phyloP scores from a whole-genome alignment of 108 stramenopile genomes.

The Fragilariopsis cylindrus region DNA sequence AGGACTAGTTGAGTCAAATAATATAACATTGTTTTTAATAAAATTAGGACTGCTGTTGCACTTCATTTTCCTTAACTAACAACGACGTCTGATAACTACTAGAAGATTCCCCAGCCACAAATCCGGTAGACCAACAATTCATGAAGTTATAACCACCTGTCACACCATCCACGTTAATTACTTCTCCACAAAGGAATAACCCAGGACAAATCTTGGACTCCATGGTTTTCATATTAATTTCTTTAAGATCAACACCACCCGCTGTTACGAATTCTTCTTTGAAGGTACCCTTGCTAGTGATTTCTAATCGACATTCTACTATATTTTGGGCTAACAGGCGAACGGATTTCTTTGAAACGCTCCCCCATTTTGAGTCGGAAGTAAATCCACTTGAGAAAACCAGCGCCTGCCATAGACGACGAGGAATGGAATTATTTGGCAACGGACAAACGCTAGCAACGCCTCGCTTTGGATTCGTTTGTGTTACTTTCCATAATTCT shows the following conservation, averaged over 20 bases:
- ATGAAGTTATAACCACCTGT: constrained; percentile 89
- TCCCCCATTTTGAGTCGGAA: constrained; percentile 53
- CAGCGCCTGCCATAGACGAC: constrained; percentile 74
- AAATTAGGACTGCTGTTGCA: no score
- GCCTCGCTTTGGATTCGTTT: constrained; percentile 41
- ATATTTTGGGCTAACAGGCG: constrained; percentile 54
- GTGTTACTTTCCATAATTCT: constrained; percentile 36
- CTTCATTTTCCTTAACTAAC: no score
- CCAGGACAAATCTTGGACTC: constrained; percentile 71
- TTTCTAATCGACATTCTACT: constrained; percentile 53
- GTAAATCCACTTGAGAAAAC: constrained; percentile 51
- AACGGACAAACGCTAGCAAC: constrained; percentile 67
- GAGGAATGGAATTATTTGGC: constrained; percentile 56
- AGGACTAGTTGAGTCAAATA: no score
- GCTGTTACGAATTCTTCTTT: constrained; percentile 97
- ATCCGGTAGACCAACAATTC: constrained; percentile 89
- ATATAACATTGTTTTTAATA: no score
- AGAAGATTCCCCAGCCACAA: constrained; percentile 58
- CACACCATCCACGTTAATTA: constrained; percentile 88
- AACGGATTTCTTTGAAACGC: constrained; percentile 67
- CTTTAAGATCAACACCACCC: constrained; percentile 73
- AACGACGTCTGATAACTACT: not conserved
- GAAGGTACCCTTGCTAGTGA: constrained; percentile 80
- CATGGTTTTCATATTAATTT: constrained; percentile 83
- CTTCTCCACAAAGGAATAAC: constrained; percentile 81